phyloP scores from a whole-genome alignment of 768 basidiomycete genomes.

The Leccinum pellstonianum region DNA sequence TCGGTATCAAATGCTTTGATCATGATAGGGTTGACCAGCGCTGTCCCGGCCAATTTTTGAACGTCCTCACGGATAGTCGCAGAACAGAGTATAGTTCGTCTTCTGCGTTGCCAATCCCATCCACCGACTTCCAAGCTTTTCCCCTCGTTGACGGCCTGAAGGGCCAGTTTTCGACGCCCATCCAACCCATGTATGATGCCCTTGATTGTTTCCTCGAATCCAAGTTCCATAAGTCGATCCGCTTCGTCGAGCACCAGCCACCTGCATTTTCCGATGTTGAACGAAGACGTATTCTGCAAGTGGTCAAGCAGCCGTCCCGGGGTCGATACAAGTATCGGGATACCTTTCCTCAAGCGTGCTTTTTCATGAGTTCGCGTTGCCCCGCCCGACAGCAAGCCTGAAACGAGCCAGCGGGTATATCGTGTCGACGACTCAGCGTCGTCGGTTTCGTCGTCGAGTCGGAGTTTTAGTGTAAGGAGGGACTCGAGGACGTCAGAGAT shows the following conservation, averaged over 20 bases:
- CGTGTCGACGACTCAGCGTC: slow-evolving; percentile 44
- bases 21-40: slow-evolving; percentile 76
- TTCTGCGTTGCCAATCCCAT: slow-evolving; percentile 77
- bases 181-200: slow-evolving; percentile 88
- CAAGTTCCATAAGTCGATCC: slow-evolving; percentile 95
- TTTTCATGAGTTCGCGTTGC: slow-evolving; percentile 94
- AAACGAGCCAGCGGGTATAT: slow-evolving; percentile 89
- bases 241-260: slow-evolving; percentile 98
- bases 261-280: slow-evolving; percentile 89
- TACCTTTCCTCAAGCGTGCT: slow-evolving; percentile 87
- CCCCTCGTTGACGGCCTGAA: slow-evolving; percentile 62
- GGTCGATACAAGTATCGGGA: slow-evolving; percentile 93
- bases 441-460: slow-evolving; percentile 53
- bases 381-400: slow-evolving; percentile 92
- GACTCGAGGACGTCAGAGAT: slow-evolving; percentile 92
- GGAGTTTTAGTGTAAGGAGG: slow-evolving; percentile 72
- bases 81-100: slow-evolving; percentile 91
- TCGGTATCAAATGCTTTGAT: slow-evolving; percentile 70
- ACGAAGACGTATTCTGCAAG: slow-evolving; percentile 90
- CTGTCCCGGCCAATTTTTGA: slow-evolving; percentile 84
- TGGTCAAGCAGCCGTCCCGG: slow-evolving; percentile 96
- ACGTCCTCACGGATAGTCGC: slow-evolving; percentile 96
- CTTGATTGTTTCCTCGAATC: slow-evolving; percentile 93
- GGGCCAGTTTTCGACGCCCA: slow-evolving; percentile 72
- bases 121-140: slow-evolving; percentile 73